Evolutionary conservation across 331 rosid species (phyloP), one percentile per base, ranked within the genome.

Genomic region (Quercus tomentella): DNA sequence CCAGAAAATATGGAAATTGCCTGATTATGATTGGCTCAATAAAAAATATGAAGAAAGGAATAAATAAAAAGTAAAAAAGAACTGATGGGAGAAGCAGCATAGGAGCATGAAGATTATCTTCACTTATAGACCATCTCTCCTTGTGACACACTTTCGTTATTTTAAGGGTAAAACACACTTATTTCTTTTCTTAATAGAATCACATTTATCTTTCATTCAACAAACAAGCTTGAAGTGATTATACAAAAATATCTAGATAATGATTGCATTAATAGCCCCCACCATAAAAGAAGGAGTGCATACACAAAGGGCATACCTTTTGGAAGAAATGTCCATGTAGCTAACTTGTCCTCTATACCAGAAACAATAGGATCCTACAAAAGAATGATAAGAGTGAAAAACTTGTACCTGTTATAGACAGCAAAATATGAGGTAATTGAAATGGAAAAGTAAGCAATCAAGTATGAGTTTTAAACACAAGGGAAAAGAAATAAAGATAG

Each of bases 251-350:
- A 35, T 35, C 52, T 3, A 49, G 18, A 49, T 14, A 30, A 65
- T 65, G 31, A 28, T 30, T 30, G 20, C 20, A 30, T 35, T 35
- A 10, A 33, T 4, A 22, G 33, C 21, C n/a, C 12, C 45, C 70
- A 65, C n/a, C 22, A 17, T 28, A 65, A 65, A 16, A 63, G 20
- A 63, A 28, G 10, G 51, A 67, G 52, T 35, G 72, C 52, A 33
- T 20, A n/a, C 52, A 35, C 15, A 61, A 73, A 43, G 52, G 69
- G 71, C 66, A 60, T 84, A 96, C 99, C 99, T 92, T 91, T 96
- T 22, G 99, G 99, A 84, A 96, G 98, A 85, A 96, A 96, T 77
- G 99, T 90, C 99, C 94, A 96, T 1, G 99, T 72, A 70, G 99
- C 80, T 84, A 96, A 86, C 94, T 89, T 96, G 81, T 92, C 97